Evolutionary conservation across 805 yeast species (phyloP), one percentile per base, ranked within the genome.

Genomic region (Teunomyces panamensis): DNA sequence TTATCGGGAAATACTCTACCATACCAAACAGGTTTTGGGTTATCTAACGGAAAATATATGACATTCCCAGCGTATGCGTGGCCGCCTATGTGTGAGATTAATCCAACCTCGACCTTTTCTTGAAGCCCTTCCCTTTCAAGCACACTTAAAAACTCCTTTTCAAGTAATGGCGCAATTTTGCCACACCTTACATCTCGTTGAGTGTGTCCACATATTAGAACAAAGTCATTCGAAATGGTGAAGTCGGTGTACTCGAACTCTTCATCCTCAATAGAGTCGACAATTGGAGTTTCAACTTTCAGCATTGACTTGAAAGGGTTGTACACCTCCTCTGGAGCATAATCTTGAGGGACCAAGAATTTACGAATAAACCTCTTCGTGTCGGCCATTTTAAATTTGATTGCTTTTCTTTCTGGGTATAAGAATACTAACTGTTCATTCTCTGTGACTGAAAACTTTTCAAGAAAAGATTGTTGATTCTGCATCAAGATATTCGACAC

Each of bases 11-110:
- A 66, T 2, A 88, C 89, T 45, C 88, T 70, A 0, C 95, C 94
- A 60, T 87, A 88, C 96, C 96, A 88, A 2, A 84, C 63, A 11
- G 72, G 62, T 26, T 47, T 50, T 4, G 65, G 64, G 4, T 14
- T 10, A 26, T 29, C 14, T 14, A 11, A 30, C 11, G 62, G 61
- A 52, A 83, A 81, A 44, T 78, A 76, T 2, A 87, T 67, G 10
- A 89, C 80, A 57, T 89, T 89, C 0, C 96, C 96, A 1, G 96
- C 96, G 64, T 80, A 89, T 2, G 77, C 87, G 61, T 89, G 96
- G 0, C 96, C 96, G 1, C 96, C 95, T 35, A 89, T 72, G 62
- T 89, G 96, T 9, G 91, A 83, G 0, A 85, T 71, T 5, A 78
- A 57, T 0, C 89, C 90, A 30, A 84, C 69, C 30, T 63, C 60